Evolutionary conservation across 176 grass and related monocot species (phyloP).

Genomic region (Pontederia paniculata): DNA sequence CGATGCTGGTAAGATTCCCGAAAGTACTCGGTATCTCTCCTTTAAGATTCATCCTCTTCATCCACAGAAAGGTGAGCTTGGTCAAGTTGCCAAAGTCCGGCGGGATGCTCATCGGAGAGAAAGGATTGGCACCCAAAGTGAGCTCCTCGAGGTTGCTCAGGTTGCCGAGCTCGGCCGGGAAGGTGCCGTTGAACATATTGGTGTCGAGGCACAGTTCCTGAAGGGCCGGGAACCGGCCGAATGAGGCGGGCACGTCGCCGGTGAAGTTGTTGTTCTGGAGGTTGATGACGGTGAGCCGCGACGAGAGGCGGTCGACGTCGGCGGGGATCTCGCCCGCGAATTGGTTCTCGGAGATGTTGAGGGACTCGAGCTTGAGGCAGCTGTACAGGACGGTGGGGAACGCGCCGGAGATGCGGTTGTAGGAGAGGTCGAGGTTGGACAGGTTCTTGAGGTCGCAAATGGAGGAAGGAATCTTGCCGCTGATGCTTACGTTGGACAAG

Average conservation of each 20-base stretch:
- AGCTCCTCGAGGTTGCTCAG: constrained; percentile 1
- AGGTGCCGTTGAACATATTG: constrained; percentile 9
- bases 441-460: constrained; percentile 42
- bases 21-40: constrained; percentile 28
- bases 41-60: constrained; percentile 13
- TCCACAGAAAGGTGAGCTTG: constrained; percentile 20
- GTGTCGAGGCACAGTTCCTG: not conserved
- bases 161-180: constrained; percentile 13
- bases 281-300: constrained; percentile 27
- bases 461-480: constrained; percentile 21
- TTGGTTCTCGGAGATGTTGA: constrained; percentile 47
- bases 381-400: constrained; percentile 45
- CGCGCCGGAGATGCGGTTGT: constrained; percentile 33
- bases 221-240: not conserved
- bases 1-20: constrained; percentile 7
- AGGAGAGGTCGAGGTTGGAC: constrained; percentile 42
- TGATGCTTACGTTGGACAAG: constrained; percentile 5
- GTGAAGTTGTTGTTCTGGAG: constrained; percentile 38
- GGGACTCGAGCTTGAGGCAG: constrained; percentile 29
- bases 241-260: constrained; percentile 28
- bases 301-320: constrained; percentile 26
- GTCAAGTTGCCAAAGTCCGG: constrained; percentile 27
- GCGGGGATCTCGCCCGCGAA: constrained; percentile 37
- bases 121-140: constrained; percentile 20
- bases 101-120: constrained; percentile 14